phyloP scores from a whole-genome alignment of 1,284 basidiomycete species.

The Boletus albobrunnescens region DNA sequence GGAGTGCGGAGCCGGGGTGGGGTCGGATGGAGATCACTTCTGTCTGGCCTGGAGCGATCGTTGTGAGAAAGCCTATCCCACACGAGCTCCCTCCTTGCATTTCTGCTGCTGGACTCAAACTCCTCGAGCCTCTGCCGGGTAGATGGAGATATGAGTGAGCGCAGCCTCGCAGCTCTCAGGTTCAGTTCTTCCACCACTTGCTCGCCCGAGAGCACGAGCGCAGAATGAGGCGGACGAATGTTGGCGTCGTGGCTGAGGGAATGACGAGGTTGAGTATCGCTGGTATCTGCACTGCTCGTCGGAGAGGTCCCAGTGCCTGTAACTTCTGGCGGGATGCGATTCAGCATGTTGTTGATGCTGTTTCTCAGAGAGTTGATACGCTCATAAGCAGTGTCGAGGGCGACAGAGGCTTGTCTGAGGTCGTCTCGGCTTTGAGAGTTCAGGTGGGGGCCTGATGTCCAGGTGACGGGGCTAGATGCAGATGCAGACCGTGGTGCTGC shows the following conservation, averaged over 20 bases:
- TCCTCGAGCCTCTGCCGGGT: conserved; percentile 33
- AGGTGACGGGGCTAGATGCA: conserved; percentile 8
- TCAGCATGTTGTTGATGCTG: conserved; percentile 39
- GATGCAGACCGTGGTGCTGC: conserved; percentile 7
- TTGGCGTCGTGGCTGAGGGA: conserved; percentile 17
- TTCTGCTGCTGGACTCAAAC: conserved; percentile 23
- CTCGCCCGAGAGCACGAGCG: conserved; percentile 32
- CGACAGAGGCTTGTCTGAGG: conserved; percentile 45
- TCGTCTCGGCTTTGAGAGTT: conserved; percentile 32
- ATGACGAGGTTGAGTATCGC: conserved; percentile 10
- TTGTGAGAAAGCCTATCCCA: conserved; percentile 23
- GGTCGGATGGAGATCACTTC: conserved; percentile 12
- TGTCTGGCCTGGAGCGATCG: conserved; percentile 11
- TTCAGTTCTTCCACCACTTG: conserved; percentile 28
- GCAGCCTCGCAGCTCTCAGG: conserved; percentile 24
- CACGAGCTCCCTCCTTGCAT: conserved; percentile 17
- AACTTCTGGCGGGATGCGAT: conserved; percentile 29
- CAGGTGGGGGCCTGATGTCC: conserved; percentile 14
- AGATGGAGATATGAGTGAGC: conserved; percentile 28
- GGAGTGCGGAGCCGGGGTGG: conserved; percentile 26
- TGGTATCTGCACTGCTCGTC: conserved; percentile 5
- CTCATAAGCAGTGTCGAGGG: conserved; percentile 48
- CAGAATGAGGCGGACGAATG: conserved; percentile 35
- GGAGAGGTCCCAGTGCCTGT: conserved; percentile 4
- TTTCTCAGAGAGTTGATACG: conserved; percentile 49